Evolutionary conservation across 345 rosid species (phyloP).

Genomic region (Rubroshorea leprosula): DNA sequence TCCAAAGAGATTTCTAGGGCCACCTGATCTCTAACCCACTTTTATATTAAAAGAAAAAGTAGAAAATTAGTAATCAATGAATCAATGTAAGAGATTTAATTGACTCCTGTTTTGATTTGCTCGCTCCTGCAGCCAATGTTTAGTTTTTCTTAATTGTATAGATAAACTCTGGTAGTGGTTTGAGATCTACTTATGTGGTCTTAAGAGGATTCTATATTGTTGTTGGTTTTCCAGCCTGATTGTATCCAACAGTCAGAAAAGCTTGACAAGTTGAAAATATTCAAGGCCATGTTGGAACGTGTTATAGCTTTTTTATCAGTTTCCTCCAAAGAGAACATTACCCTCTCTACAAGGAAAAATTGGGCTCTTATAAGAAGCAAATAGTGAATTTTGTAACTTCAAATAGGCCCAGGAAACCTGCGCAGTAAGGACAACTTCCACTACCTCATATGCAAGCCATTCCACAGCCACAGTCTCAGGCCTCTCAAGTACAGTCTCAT

Average conservation of each 20-base stretch:
- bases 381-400: slow-evolving; percentile 48
- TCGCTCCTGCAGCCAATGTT: too few species aligned
- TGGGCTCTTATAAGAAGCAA: slow-evolving; percentile 68
- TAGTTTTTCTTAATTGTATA: background rate
- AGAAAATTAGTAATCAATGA: too few species aligned
- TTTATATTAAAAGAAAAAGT: too few species aligned
- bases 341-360: slow-evolving; percentile 56
- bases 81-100: background rate
- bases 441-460: slow-evolving; percentile 56
- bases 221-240: slow-evolving; percentile 39
- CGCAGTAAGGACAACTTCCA: slow-evolving; percentile 55
- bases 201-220: slow-evolving; percentile 23
- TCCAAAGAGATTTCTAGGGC: background rate
- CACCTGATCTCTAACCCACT: background rate
- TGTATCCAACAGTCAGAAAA: slow-evolving; percentile 57
- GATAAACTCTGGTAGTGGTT: background rate
- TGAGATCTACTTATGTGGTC: slow-evolving; percentile 10
- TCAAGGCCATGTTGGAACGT: slow-evolving; percentile 68
- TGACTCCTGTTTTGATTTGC: background rate
- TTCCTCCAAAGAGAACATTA: slow-evolving; percentile 44
- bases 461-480: slow-evolving; percentile 62
- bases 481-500: slow-evolving; percentile 49
- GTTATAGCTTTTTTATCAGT: slow-evolving; percentile 44
- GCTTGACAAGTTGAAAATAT: slow-evolving; percentile 57
- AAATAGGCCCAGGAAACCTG: slow-evolving; percentile 53